Percentiles rank a stretch among this genome's conserved stretches.
phyloP scores from a whole-genome alignment of 441 rosid genomes.

The Melianthus villosus region DNA sequence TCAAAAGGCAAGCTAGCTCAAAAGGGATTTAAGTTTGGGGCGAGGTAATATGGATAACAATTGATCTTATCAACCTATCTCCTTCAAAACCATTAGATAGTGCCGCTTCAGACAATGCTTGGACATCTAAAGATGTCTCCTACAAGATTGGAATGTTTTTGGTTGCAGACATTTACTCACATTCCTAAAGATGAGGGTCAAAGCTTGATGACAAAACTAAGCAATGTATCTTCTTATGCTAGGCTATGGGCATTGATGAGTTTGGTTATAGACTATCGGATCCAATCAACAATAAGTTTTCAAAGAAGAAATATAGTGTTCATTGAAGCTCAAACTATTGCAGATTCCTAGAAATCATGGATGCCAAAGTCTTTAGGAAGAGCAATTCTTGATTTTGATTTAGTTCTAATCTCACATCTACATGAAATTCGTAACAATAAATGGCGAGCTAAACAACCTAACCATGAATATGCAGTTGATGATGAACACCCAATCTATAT shows the following conservation, averaged over 20 bases:
- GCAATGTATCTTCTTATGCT: not conserved
- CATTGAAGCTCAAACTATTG: not conserved
- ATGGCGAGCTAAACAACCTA: no score
- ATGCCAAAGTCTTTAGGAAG: not conserved
- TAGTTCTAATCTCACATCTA: no score
- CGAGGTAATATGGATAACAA: not conserved
- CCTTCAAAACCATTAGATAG: not conserved
- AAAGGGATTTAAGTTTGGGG: no score
- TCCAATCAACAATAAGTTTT: not conserved
- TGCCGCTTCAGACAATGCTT: not conserved
- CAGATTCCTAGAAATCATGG: not conserved
- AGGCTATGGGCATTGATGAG: not conserved
- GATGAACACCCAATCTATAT: no score
- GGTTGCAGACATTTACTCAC: not conserved
- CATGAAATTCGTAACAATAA: no score
- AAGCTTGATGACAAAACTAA: not conserved
- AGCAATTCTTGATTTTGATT: no score
- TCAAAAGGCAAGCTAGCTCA: no score
- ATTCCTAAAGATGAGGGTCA: not conserved
- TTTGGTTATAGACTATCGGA: constrained; percentile 2
- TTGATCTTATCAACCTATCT: not conserved
- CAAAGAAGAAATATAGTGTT: constrained; percentile 2
- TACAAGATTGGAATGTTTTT: not conserved
- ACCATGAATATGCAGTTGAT: no score
- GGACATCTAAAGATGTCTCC: not conserved